Conservation (phyloP, 2,329 filamentous ascomycete species). For the Tolypocladium tundrense region DNA sequence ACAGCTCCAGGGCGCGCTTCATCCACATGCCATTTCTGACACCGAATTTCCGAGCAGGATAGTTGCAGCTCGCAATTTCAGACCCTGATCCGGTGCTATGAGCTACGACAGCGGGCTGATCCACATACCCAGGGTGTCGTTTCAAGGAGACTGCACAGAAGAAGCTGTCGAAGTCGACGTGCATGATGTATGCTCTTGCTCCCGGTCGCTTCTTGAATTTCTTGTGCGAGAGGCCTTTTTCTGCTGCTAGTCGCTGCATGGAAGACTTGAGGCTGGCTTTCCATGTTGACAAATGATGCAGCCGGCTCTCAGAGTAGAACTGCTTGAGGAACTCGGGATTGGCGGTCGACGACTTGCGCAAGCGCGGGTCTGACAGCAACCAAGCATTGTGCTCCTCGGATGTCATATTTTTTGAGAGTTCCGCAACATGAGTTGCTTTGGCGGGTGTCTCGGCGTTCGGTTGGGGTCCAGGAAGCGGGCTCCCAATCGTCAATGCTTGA, state of each 20-base stretch:
- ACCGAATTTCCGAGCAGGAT: constrained; percentile 74
- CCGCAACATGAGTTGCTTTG: background rate
- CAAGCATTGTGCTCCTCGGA: constrained; percentile 89
- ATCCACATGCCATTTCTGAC: constrained; percentile 99
- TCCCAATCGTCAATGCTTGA: background rate
- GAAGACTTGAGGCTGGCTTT: constrained; percentile 88
- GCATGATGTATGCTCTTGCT: constrained; percentile 72
- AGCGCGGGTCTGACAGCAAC: constrained; percentile 71
- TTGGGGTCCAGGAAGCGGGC: background rate
- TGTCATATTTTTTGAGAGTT: constrained; percentile 54
- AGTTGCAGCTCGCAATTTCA: constrained; percentile 97
- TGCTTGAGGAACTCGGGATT: constrained; percentile 92
- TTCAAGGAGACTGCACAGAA: constrained; percentile 88
- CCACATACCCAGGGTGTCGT: constrained; percentile 60
- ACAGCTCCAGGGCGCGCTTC: constrained; percentile 76
- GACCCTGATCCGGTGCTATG: constrained; percentile 78
- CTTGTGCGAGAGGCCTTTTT: constrained; percentile 44
- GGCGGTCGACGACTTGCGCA: constrained; percentile 80
- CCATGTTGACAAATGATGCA: constrained; percentile 94
- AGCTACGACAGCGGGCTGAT: constrained; percentile 80
- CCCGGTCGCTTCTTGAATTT: constrained; percentile 45
- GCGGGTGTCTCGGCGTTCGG: background rate
- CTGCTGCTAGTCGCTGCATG: constrained; percentile 69
- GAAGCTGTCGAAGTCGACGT: constrained; percentile 98
- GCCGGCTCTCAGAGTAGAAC: constrained; percentile 86